phyloP scores from a whole-genome alignment of 176 grass and related monocot genomes.

The Areca catechu region DNA sequence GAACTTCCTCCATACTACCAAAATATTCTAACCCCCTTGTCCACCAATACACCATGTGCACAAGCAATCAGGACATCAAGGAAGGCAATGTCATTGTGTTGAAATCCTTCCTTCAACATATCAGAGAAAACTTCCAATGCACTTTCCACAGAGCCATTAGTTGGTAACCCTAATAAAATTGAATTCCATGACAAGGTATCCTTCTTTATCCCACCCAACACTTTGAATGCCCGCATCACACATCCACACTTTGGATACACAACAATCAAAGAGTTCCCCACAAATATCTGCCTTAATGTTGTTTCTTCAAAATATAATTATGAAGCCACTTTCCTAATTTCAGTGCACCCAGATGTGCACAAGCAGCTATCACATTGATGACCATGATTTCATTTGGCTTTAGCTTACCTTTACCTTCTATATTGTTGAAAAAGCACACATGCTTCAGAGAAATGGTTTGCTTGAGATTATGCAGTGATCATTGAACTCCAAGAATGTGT shows the following conservation, averaged over 20 bases:
- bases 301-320: constrained; percentile 31
- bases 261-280: constrained; percentile 30
- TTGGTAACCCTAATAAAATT: constrained; percentile 28
- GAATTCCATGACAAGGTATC: constrained; percentile 42
- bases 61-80: constrained; percentile 36
- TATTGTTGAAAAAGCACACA: constrained; percentile 34
- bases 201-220: constrained; percentile 35
- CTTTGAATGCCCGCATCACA: constrained; percentile 17
- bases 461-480: constrained; percentile 37
- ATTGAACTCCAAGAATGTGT: constrained; percentile 46
- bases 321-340: constrained; percentile 42
- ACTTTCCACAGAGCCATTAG: constrained; percentile 18
- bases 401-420: constrained; percentile 37
- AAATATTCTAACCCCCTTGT: constrained; percentile 34
- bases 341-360: constrained; percentile 27
- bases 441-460: constrained; percentile 37
- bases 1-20: constrained; percentile 29
- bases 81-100: constrained; percentile 30
- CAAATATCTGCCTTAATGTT: constrained; percentile 27
- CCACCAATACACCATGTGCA: constrained; percentile 17
- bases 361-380: constrained; percentile 33
- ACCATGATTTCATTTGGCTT: constrained; percentile 37
- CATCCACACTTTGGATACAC: constrained; percentile 40
- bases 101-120: constrained; percentile 32
- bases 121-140: constrained; percentile 17